Evolutionary conservation across 257 asterid species (phyloP).

Genomic region (Plantago elongata): DNA sequence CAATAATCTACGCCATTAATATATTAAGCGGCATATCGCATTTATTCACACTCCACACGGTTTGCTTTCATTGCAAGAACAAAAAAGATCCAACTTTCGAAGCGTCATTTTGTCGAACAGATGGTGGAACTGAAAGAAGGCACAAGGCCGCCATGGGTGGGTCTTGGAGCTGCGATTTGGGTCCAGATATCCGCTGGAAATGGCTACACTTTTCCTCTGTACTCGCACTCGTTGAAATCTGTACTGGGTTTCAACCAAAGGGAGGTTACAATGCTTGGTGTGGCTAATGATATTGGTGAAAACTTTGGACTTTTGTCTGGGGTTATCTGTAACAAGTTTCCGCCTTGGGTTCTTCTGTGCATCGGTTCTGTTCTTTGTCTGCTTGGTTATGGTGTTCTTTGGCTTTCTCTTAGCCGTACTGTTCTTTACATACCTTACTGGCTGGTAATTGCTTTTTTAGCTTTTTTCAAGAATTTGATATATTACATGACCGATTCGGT

Average conservation of each 20-base stretch:
- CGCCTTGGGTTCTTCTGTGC: constrained; percentile 61
- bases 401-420: constrained; percentile 52
- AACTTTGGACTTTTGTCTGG: constrained; percentile 66
- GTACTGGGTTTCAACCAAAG: constrained; percentile 58
- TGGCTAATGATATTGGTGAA: constrained; percentile 71
- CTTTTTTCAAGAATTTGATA: no score
- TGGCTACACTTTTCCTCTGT: constrained; percentile 63
- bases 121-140: constrained; percentile 49
- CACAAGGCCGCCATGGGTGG: constrained; percentile 77
- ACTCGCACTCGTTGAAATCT: constrained; percentile 63
- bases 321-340: constrained; percentile 42
- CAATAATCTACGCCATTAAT: no score
- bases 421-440: constrained; percentile 44
- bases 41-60: no score
- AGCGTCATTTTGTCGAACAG: constrained; percentile 8
- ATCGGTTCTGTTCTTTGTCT: constrained; percentile 53
- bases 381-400: constrained; percentile 62
- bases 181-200: constrained; percentile 64
- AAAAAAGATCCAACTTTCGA: no score
- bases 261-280: constrained; percentile 68
- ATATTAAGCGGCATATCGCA: no score
- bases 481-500: no score
- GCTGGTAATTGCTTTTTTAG: constrained; percentile 13
- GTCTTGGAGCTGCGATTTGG: constrained; percentile 72
- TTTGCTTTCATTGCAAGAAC: no score